Percentiles rank a stretch among this genome's conserved stretches.
Evolutionary conservation across 2,329 filamentous ascomycete genomes (phyloP).

Genomic region (Hirsutella rhossiliensis): DNA sequence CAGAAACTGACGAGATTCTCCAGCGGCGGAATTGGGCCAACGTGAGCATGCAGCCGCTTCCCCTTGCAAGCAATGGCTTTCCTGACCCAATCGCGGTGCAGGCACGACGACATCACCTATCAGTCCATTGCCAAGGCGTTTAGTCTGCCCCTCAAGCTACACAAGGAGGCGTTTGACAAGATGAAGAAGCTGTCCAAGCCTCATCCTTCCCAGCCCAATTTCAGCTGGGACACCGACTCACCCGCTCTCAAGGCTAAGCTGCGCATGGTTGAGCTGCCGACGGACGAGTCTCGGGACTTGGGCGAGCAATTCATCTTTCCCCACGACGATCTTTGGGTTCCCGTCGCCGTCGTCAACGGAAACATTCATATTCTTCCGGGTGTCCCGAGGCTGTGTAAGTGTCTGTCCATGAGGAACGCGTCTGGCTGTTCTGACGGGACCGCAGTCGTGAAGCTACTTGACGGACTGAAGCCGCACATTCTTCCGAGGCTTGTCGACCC

Average conservation of each 20-base stretch:
- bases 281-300: slow-evolving; percentile 52
- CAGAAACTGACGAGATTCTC: not conserved
- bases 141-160: slow-evolving; percentile 59
- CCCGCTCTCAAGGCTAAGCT: slow-evolving; percentile 69
- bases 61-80: not conserved
- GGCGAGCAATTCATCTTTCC: slow-evolving; percentile 70
- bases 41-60: slow-evolving; percentile 40
- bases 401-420: not conserved
- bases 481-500: slow-evolving; percentile 63
- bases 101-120: slow-evolving; percentile 97
- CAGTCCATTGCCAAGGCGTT: slow-evolving; percentile 88
- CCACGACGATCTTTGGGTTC: slow-evolving; percentile 78
- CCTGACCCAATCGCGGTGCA: slow-evolving; percentile 18
- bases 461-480: slow-evolving; percentile 61
- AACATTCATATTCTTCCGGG: slow-evolving; percentile 92
- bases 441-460: slow-evolving; percentile 59
- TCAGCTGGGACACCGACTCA: slow-evolving; percentile 77
- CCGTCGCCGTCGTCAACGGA: slow-evolving; percentile 76
- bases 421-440: not conserved
- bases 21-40: slow-evolving; percentile 87
- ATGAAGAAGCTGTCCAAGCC: slow-evolving; percentile 76
- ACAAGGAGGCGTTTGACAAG: slow-evolving; percentile 62
- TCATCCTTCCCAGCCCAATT: slow-evolving; percentile 58
- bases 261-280: slow-evolving; percentile 82
- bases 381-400: slow-evolving; percentile 65